Evolutionary conservation across 768 basidiomycete species (phyloP).

Genomic region (Ramaria rubella): DNA sequence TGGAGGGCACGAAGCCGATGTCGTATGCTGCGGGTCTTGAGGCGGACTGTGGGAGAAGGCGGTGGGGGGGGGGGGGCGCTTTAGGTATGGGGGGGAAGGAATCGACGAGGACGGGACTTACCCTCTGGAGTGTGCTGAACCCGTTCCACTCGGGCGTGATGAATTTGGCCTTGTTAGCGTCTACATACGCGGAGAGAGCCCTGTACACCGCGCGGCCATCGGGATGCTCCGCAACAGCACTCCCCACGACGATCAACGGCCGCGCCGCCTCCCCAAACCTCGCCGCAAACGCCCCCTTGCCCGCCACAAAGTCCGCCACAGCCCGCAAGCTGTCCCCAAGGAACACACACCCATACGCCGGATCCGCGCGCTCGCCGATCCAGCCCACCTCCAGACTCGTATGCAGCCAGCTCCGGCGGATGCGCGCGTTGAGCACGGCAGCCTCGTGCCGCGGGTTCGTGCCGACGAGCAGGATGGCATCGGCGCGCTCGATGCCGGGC

Average conservation of each 20-base stretch:
- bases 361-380: slow-evolving; percentile 87
- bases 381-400: slow-evolving; percentile 80
- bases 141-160: slow-evolving; percentile 93
- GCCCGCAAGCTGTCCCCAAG: slow-evolving; percentile 73
- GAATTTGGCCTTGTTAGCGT: slow-evolving; percentile 66
- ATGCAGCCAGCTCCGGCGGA: slow-evolving; percentile 91
- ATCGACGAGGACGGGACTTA: slow-evolving; percentile 33
- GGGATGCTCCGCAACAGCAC: slow-evolving; percentile 74
- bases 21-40: slow-evolving; percentile 95
- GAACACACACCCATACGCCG: slow-evolving; percentile 89
- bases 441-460: slow-evolving; percentile 98
- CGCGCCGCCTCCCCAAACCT: slow-evolving; percentile 87
- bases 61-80: no score
- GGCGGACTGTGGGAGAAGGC: slow-evolving; percentile 59
- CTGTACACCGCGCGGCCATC: slow-evolving; percentile 78
- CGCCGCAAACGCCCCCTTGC: slow-evolving; percentile 72
- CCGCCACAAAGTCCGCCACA: slow-evolving; percentile 67
- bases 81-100: background rate
- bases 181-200: slow-evolving; percentile 70
- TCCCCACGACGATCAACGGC: slow-evolving; percentile 91
- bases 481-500: slow-evolving; percentile 83
- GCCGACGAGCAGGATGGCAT: slow-evolving; percentile 88
- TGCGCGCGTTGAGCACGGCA: slow-evolving; percentile 93
- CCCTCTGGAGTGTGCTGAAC: slow-evolving; percentile 86
- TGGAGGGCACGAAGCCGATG: slow-evolving; percentile 84